Conservation (phyloP, 2,329 filamentous ascomycete species). For the Sclerotinia subarctica region DNA sequence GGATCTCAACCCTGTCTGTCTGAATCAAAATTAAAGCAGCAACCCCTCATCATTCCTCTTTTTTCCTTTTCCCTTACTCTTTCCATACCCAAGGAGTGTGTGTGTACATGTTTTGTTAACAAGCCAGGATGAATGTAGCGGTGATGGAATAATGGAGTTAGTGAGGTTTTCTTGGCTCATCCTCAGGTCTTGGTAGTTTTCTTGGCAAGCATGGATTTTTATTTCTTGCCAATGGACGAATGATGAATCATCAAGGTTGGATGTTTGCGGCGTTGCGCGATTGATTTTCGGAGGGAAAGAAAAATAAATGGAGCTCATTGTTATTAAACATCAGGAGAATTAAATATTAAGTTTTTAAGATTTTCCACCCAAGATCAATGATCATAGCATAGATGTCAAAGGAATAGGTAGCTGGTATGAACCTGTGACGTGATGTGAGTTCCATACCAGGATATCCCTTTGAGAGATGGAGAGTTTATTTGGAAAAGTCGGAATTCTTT, state of each 20-base stretch:
- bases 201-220: not conserved
- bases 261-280: not conserved
- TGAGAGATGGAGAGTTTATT: not conserved
- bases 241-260: not conserved
- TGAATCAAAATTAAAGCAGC: slow-evolving; percentile 7
- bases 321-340: not conserved
- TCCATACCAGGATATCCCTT: not conserved
- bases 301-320: not conserved
- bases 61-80: not conserved
- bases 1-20: not conserved
- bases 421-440: not conserved
- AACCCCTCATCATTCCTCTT: not conserved
- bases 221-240: not conserved
- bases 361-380: no score
- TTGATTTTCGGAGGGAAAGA: no score
- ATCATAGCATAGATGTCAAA: not conserved
- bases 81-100: no score
- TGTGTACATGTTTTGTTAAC: no score
- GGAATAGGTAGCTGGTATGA: no score
- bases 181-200: not conserved
- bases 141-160: not conserved
- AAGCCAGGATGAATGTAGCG: not conserved
- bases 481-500: no score
- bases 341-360: no score
- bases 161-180: not conserved